These are phyloP conservation scores for Pseudevernia furfuracea DNA, from an alignment of 495 filamentous ascomycete species.

Conservation along the genomic window DNA sequence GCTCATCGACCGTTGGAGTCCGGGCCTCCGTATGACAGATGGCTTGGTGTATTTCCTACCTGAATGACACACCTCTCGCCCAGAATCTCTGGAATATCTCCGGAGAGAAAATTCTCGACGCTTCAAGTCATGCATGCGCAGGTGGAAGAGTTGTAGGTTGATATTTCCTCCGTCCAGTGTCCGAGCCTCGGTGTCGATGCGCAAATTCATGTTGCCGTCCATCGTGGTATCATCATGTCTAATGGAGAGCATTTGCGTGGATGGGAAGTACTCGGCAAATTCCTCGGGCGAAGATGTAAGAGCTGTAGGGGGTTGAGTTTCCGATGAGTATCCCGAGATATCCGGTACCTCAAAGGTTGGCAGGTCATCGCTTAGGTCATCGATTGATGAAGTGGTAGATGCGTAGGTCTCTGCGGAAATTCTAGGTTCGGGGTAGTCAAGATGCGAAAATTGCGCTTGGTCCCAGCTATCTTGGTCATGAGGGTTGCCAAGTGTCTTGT, in stretches of 20 bases:
- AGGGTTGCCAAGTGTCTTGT: conserved; percentile 9
- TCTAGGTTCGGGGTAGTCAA: conserved; percentile 44
- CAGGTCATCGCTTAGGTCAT: conserved; percentile 50
- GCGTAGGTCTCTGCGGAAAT: conserved; percentile 73
- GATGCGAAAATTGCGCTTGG: conserved; percentile 32
- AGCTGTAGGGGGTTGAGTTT: conserved; percentile 53
- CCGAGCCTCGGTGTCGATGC: conserved; percentile 70
- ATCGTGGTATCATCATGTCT: conserved; percentile 85
- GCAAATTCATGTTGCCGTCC: conserved; percentile 96
- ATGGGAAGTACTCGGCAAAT: conserved; percentile 84
- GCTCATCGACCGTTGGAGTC: conserved; percentile 63
- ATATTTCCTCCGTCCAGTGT: conserved; percentile 48
- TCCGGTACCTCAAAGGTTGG: conserved; percentile 53
- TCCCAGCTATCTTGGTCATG: conserved; percentile 29
- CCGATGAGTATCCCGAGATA: conserved; percentile 40
- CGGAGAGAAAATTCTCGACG: conserved; percentile 83
- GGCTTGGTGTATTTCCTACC: conserved; percentile 59
- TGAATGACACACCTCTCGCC: conserved; percentile 86
- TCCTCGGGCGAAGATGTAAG: conserved; percentile 70
- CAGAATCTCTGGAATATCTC: conserved; percentile 86
- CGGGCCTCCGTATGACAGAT: conserved; percentile 42
- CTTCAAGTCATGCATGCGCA: conserved; percentile 89
- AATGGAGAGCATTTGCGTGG: conserved; percentile 68
- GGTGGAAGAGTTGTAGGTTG: conserved; percentile 81
- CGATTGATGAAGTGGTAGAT: conserved; percentile 60